Evolutionary conservation across 2,329 filamentous ascomycete genomes (phyloP), one percentile per base, ranked within the genome.

Genomic region (Triangularia verruculosa): DNA sequence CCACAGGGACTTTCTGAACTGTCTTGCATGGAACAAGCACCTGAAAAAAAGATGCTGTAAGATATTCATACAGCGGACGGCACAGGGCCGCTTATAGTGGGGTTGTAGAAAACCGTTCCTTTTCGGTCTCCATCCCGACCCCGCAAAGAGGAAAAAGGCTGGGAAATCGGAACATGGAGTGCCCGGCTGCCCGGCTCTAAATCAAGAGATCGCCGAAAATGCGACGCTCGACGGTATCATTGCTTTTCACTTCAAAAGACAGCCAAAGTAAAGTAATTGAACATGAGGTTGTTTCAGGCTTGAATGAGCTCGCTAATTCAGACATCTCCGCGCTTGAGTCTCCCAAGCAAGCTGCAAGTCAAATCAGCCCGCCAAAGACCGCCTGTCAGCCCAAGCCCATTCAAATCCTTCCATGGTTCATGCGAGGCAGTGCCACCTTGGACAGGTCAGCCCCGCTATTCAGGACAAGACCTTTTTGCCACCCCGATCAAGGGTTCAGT

Each of bases 381-480:
- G 51, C 51, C 51, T 20, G 51, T 54, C 51, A 54, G 51, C 51
- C 51, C 51, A 25, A 54, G 22, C 13, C n/a, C n/a, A n/a, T n/a
- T n/a, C 22, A 25, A 54, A 54, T 27, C 51, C 51, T n/a, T n/a
- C 8, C 5, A 15, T n/a, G 51, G 1, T 17, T 28, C 12, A 54
- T 54, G 25, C 34, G n/a, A 61, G 28, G 51, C 59, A 61, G 30
- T 34, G 60, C 52, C 25, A 62, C 54, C 39, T 57, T 57, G 52
- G 54, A 39, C 34, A 39, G 34, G 15, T 39, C 5, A 28, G 9
- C 27, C 27, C 27, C 27, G 27, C 27, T 9, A 20, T 59, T 28
- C 25, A 13, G n/a, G n/a, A n/a, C n/a, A n/a, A 25, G 52, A 56
- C 15, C 22, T 13, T 7, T 51, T 61, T 43, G 59, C 59, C 59